Conservation (phyloP, 1,284 basidiomycete genomes). For the Trichosporon asahii region DNA sequence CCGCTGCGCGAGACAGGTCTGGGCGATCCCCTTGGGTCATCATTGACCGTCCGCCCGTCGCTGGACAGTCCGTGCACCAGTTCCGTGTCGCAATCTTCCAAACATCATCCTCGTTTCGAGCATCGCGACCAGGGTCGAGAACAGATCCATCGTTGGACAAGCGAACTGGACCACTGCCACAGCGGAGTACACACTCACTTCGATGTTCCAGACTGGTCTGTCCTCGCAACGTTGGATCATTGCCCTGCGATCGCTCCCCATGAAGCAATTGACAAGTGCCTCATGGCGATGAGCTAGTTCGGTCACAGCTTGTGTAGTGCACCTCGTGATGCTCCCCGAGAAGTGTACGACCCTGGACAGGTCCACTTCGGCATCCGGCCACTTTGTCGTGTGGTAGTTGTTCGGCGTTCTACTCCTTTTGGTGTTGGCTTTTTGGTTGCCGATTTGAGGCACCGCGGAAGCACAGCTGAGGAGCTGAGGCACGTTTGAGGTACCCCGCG, state of each 20-base stretch:
- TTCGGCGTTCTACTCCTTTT: neutral
- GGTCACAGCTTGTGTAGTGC: neutral
- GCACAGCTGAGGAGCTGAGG: neutral
- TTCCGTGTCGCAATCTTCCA: too few relatives aligned
- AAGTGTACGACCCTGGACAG: neutral
- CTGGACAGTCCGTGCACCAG: neutral
- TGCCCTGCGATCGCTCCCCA: neutral
- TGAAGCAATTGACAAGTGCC: neutral
- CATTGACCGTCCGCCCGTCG: neutral
- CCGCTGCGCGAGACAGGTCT: neutral
- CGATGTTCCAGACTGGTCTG: neutral
- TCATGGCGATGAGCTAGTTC: neutral
- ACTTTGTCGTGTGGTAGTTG: neutral
- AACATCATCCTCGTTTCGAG: neutral
- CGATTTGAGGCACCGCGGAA: neutral
- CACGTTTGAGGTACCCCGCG: neutral
- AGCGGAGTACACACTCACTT: neutral
- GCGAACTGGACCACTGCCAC: neutral
- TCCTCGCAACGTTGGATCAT: neutral
- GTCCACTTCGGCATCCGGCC: neutral
- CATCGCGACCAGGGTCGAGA: neutral
- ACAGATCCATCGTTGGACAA: neutral
- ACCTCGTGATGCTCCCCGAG: neutral
- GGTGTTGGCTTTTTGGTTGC: neutral
- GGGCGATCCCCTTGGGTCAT: neutral